Base-by-base conservation (phyloP, 768 basidiomycete genomes). In the Tremella mesenterica region DNA sequence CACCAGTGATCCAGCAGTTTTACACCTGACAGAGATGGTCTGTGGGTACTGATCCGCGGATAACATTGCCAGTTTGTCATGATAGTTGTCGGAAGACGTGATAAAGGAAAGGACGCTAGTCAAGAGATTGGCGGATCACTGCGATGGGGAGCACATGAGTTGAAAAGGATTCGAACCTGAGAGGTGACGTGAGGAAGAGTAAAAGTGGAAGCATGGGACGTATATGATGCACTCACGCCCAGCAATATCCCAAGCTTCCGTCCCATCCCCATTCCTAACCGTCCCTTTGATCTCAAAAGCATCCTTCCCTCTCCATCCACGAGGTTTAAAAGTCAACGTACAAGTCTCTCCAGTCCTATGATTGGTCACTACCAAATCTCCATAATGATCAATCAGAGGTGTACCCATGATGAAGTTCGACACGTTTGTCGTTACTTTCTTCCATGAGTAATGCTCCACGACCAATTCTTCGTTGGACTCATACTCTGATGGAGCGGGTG, bases 321-420 rank as follows among this genome's bases (percentile, higher is more conserved):
- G 81, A 2, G 92, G 92, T 74, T 96, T 97, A 79, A 96, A 97
- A 2, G 89, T 92, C 21, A 97, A 76, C 0, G 86, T 77, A 60
- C 90, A 95, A 44, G 79, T 81, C 61, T 96, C 91, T 7, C 83
- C 81, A 0, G 91, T 96, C 6, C 88, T 81, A 69, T 96, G 91
- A 63, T 97, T 97, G 33, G 83, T 63, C 70, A 90, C 87, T 52
- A 83, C 79, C 85, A 97, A 90, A 68, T 95, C 89, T 4, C 92
- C 92, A 66, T 93, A 90, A 75, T 90, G 88, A 64, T 90, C 88
- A 58, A 90, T 90, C 28, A 84, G 84, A 4, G 87, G 86, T 21
- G 79, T 81, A 4, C 93, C 93, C 20, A 93, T 77, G 58, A 97
- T 91, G 69, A 97, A 96, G 14, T 90, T 90, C 4, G 89, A 91